Percentiles rank a stretch among this genome's conserved stretches.
Evolutionary conservation across 1,284 basidiomycete genomes (phyloP).

Genomic region (Moesziomyces antarcticus): DNA sequence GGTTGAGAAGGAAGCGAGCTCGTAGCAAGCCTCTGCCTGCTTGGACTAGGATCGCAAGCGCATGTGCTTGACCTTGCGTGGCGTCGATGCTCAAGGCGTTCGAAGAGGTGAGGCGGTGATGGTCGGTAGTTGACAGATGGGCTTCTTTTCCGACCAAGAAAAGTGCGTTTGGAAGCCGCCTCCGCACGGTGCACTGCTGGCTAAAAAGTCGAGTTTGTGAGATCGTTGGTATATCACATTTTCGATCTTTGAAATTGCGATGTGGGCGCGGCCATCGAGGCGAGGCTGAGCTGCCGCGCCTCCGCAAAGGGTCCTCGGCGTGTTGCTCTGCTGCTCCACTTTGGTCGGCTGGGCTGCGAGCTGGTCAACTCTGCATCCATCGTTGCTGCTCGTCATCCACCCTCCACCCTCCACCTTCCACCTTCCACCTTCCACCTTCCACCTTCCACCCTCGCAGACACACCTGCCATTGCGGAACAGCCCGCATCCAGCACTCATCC

Average conservation of each 20-base stretch:
- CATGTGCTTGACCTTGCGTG: not conserved
- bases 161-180: too few species aligned
- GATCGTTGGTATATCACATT: not conserved
- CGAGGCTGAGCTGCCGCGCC: not conserved
- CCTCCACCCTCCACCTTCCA: not conserved
- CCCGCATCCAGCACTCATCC: not conserved
- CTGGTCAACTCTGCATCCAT: too few species aligned
- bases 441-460: too few species aligned
- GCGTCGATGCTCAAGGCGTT: too few species aligned
- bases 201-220: not conserved
- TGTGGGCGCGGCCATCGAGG: not conserved
- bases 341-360: too few species aligned
- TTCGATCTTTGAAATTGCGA: conserved; percentile 11
- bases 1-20: not conserved
- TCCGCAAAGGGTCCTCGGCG: too few species aligned
- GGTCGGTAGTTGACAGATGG: too few species aligned
- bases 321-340: too few species aligned
- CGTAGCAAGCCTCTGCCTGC: not conserved
- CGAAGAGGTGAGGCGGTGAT: too few species aligned
- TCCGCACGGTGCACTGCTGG: too few species aligned
- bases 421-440: too few species aligned
- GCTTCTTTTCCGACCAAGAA: too few species aligned
- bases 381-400: not conserved
- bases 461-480: not conserved
- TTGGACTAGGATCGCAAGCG: not conserved